Evolutionary conservation across 768 basidiomycete genomes (phyloP).

Genomic region (Ramaria rubella): DNA sequence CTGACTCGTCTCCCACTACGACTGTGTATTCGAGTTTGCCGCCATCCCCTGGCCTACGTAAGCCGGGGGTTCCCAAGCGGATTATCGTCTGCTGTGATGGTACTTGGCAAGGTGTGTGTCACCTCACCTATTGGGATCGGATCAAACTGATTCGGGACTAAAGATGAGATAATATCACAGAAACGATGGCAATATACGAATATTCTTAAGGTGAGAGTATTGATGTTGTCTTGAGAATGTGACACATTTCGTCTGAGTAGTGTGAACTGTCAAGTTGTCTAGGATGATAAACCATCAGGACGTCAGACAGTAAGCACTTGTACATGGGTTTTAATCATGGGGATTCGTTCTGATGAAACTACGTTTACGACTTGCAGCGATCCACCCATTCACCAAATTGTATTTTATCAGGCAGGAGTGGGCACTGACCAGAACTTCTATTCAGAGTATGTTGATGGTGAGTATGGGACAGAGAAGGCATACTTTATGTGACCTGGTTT

Average conservation of each 20-base stretch:
- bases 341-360: neutral
- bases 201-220: slow-evolving; percentile 5
- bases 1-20: no score
- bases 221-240: neutral
- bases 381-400: slow-evolving; percentile 50
- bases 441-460: slow-evolving; percentile 55
- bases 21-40: no score
- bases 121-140: neutral
- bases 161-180: slow-evolving; percentile 35
- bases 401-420: slow-evolving; percentile 62
- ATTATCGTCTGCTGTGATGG: slow-evolving; percentile 74
- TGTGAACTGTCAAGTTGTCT: slow-evolving; percentile 18
- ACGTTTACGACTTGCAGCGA: neutral
- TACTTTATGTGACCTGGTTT: neutral
- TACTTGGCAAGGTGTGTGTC: slow-evolving; percentile 31
- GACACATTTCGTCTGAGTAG: neutral
- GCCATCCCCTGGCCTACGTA: no score
- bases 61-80: slow-evolving; percentile 37
- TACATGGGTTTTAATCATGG: slow-evolving; percentile 1
- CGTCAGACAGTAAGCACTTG: slow-evolving; percentile 20
- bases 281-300: slow-evolving; percentile 26
- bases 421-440: slow-evolving; percentile 53
- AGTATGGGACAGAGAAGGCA: slow-evolving; percentile 16
- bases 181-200: slow-evolving; percentile 13
- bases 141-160: neutral